Conservation (phyloP, 2,329 filamentous ascomycete species). For the Aspergillus sergii region DNA sequence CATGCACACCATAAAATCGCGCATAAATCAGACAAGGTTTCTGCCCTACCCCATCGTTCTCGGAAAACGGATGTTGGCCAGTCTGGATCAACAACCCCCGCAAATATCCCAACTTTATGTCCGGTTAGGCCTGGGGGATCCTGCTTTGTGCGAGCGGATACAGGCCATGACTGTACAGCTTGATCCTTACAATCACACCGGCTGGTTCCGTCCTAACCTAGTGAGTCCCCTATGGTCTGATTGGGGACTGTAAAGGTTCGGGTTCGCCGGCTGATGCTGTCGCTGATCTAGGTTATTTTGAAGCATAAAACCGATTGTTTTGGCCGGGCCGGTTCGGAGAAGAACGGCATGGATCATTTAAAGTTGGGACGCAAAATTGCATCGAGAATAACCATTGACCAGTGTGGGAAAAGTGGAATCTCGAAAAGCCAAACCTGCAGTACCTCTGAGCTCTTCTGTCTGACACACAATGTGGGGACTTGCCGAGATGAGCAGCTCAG, state of each 20-base stretch:
- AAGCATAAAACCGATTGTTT: not conserved
- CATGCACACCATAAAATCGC: not conserved
- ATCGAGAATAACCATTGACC: not conserved
- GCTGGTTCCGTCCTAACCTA: not conserved
- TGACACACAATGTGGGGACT: not conserved
- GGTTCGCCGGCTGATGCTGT: not conserved
- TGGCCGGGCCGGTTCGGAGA: not conserved
- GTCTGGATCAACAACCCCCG: too few species aligned
- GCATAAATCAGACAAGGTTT: not conserved
- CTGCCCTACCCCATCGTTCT: not conserved
- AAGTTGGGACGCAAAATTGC: not conserved
- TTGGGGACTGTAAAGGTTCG: not conserved
- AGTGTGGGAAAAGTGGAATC: not conserved
- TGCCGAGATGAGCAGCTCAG: too few species aligned
- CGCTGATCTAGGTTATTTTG: not conserved
- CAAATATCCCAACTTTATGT: too few species aligned
- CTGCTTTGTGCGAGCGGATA: too few species aligned
- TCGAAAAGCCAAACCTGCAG: not conserved
- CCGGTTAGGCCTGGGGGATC: too few species aligned
- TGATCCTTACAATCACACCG: not conserved
- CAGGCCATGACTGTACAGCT: too few species aligned
- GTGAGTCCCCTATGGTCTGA: not conserved
- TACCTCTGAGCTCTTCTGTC: not conserved
- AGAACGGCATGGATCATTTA: not conserved
- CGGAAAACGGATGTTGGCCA: too few species aligned